Evolutionary conservation across 2,329 filamentous ascomycete species (phyloP).

Genomic region (Colletotrichum theobromicola): DNA sequence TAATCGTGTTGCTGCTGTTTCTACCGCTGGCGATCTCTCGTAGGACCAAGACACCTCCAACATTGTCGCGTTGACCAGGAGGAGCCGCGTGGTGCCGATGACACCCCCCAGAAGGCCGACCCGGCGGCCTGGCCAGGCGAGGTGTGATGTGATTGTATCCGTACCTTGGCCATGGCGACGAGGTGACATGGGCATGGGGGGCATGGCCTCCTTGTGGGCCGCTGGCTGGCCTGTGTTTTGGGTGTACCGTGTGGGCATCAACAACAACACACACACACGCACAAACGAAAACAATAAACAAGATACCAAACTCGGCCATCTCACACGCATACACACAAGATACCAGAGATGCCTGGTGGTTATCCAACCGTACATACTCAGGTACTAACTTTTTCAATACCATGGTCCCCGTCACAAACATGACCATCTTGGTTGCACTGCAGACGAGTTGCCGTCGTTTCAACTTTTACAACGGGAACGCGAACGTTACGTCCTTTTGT

Average conservation of each 20-base stretch:
- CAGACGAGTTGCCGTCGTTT: constrained; percentile 4
- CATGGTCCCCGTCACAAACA: neutral
- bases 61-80: neutral
- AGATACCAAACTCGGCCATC: constrained; percentile 3
- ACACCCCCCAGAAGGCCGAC: too few species aligned
- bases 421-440: neutral
- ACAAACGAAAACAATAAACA: constrained; percentile 10
- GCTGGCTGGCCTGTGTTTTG: neutral
- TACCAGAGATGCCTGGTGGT: neutral
- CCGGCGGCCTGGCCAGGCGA: neutral
- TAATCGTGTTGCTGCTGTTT: neutral
- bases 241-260: neutral
- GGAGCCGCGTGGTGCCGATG: neutral
- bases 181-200: neutral
- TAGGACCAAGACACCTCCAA: neutral
- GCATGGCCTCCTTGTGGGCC: neutral
- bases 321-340: neutral
- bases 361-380: neutral
- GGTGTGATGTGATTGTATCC: neutral
- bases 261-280: neutral
- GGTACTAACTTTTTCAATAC: neutral
- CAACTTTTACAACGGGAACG: neutral
- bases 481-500: neutral
- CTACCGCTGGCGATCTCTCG: neutral
- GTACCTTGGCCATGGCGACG: neutral